These are phyloP conservation scores for Salmacisia buchloeana DNA, from an alignment of 1,284 basidiomycete genomes.

Conservation along the genomic window DNA sequence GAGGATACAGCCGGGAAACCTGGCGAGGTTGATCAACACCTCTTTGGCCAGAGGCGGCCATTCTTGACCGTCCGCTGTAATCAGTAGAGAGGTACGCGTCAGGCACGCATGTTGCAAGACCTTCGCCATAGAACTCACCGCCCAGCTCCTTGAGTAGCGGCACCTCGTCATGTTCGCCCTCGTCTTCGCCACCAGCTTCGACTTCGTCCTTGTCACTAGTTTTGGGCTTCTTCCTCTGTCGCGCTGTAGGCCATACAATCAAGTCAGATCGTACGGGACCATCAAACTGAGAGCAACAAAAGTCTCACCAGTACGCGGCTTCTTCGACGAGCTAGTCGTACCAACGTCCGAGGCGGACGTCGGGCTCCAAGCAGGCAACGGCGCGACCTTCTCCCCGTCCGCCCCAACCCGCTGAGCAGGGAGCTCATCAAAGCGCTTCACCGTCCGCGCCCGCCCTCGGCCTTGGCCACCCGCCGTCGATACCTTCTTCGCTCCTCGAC, in stretches of 20 bases:
- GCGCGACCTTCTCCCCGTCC: neutral
- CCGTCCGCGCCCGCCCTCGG: neutral
- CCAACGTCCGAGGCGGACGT: too few relatives aligned
- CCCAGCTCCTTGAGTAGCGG: neutral
- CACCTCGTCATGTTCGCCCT: neutral
- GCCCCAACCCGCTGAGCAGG: neutral
- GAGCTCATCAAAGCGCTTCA: neutral
- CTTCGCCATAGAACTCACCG: neutral
- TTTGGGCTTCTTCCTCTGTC: neutral
- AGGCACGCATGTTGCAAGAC: too few relatives aligned
- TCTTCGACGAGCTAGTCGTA: neutral
- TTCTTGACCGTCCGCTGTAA: conserved; percentile 7
- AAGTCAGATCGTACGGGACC: neutral
- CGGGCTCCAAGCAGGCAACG: neutral
- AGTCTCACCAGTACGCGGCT: neutral
- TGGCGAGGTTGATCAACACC: conserved; percentile 36
- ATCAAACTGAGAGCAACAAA: neutral
- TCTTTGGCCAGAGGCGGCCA: conserved; percentile 44
- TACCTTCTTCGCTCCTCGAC: too few relatives aligned
- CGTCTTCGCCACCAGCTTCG: neutral
- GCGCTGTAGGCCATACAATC: neutral
- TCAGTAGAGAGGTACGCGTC: neutral
- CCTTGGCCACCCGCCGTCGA: too few relatives aligned
- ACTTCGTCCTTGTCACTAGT: neutral
- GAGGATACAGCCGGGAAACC: conserved; percentile 40